Base-by-base conservation (phyloP, 164 flowering plant species). In the Buxus sempervirens region DNA sequence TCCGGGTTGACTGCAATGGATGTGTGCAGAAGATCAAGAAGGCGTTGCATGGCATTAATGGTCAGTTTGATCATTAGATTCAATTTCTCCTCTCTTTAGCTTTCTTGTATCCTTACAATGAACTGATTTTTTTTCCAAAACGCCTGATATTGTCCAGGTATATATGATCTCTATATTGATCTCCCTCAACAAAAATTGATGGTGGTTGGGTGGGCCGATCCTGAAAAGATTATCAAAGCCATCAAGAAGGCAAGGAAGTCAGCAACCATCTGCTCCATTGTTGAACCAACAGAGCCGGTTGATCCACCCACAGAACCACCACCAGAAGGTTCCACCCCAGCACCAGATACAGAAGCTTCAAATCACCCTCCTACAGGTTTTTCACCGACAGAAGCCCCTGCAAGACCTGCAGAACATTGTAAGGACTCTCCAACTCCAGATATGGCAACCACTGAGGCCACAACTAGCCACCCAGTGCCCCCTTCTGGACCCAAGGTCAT, bases 11-110 rank as follows among this genome's bases (percentile, higher is more conserved):
- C 85, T 94, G 98, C 51, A 87, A 91, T 68, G 98, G 98, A 27
- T 94, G 98, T 54, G 91, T 91, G 13, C 97, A 94, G 75, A 94
- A 94, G 88, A 88, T 94, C 78, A 94, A 90, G 85, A 94, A 85
- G 75, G 97, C 97, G 0, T 71, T 94, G 26, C 75, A 83, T 66
- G 90, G 94, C 65, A 79, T 93, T 58, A 76, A 77, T 57, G 96
- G 98, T 88, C 65, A 65, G 38, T 32, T 32, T 3, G 7, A 32
- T 32, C 38, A 3, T 7, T 32, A 7, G 38, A 32, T 7, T 3
- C 5, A 32, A 32, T 32, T 32, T 32, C 38, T 32, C 38, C 38
- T 32, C 5, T 7, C 51, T 45, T 5, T 5, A 15, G 51, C 51
- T 4, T 15, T 45, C 51, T 45, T 45, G 51, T 15, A n/a, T n/a